Percentiles rank a stretch among this genome's conserved stretches.
These are phyloP conservation scores for Fraxinus pennsylvanica DNA, from an alignment of 257 asterid genomes.

Conservation along the genomic window DNA sequence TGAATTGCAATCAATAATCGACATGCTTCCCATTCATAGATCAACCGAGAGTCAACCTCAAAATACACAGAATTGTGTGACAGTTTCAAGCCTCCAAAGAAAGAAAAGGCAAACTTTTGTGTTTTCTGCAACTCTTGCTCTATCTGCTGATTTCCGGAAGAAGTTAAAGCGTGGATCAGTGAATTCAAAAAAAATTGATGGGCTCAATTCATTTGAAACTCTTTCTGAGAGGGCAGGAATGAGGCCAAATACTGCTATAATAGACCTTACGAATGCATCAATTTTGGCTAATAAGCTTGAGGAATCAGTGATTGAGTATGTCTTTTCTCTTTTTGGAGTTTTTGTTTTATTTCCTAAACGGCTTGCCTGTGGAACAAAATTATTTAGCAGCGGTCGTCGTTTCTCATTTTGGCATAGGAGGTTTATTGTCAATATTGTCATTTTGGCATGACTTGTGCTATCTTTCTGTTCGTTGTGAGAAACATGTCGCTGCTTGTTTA, in stretches of 20 bases:
- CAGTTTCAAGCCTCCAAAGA: conserved; percentile 63
- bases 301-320: conserved; percentile 93
- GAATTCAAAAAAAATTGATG: conserved; percentile 53
- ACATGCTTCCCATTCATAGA: conserved; percentile 80
- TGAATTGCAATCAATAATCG: conserved; percentile 89
- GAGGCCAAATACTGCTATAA: conserved; percentile 78
- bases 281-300: conserved; percentile 74
- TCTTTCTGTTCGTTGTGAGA: neutral
- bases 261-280: conserved; percentile 89
- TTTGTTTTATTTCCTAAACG: neutral
- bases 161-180: conserved; percentile 78
- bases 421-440: neutral
- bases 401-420: neutral
- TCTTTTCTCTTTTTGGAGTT: conserved; percentile 20
- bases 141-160: conserved; percentile 85
- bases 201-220: conserved; percentile 77
- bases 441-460: conserved; percentile 17
- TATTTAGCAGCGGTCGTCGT: neutral
- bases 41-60: conserved; percentile 52
- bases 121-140: conserved; percentile 95
- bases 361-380: neutral
- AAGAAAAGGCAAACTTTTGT: conserved; percentile 96
- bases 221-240: conserved; percentile 95
- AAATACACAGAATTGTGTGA: conserved; percentile 58
- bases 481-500: conserved; percentile 10